A percentile compares a stretch with the other conserved stretches of the same genome.
These are phyloP conservation scores for Geranomyces michiganensis DNA, from an alignment of 192 early-diverging fungal genomes.

Conservation along the genomic window DNA sequence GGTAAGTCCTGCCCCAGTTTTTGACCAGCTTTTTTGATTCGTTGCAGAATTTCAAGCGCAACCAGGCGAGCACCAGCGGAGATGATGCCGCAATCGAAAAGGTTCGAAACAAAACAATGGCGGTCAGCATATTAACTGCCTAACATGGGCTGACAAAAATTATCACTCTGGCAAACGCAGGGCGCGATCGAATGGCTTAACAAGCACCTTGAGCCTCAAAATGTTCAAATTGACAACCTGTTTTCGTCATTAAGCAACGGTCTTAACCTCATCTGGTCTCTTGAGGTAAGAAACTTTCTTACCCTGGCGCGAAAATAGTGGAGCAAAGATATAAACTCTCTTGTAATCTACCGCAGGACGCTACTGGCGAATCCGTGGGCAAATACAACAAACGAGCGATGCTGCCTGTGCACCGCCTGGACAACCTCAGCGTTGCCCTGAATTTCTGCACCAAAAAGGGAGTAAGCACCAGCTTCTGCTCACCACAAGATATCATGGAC, in stretches of 20 bases:
- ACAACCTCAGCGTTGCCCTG: slow-evolving; percentile 53
- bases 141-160: neutral
- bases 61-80: slow-evolving; percentile 48
- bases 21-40: slow-evolving; percentile 1
- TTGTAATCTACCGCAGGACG: slow-evolving; percentile 20
- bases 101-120: no score
- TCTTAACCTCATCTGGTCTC: slow-evolving; percentile 52
- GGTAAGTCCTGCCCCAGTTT: neutral
- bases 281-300: slow-evolving; percentile 46
- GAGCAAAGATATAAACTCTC: no score
- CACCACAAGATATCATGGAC: slow-evolving; percentile 54
- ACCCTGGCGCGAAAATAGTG: no score
- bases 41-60: slow-evolving; percentile 40
- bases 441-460: slow-evolving; percentile 47
- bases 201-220: slow-evolving; percentile 39
- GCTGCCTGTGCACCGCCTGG: slow-evolving; percentile 53
- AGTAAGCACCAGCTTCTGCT: slow-evolving; percentile 40
- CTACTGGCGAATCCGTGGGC: slow-evolving; percentile 47
- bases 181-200: slow-evolving; percentile 53
- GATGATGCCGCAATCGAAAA: slow-evolving; percentile 60
- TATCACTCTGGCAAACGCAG: slow-evolving; percentile 23
- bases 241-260: slow-evolving; percentile 44
- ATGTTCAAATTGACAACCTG: slow-evolving; percentile 46
- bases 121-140: no score
- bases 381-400: slow-evolving; percentile 58